Evolutionary conservation across 371 early-diverging fungal species (phyloP), one percentile per base, ranked within the genome.

Genomic region (Mortierella sp.): DNA sequence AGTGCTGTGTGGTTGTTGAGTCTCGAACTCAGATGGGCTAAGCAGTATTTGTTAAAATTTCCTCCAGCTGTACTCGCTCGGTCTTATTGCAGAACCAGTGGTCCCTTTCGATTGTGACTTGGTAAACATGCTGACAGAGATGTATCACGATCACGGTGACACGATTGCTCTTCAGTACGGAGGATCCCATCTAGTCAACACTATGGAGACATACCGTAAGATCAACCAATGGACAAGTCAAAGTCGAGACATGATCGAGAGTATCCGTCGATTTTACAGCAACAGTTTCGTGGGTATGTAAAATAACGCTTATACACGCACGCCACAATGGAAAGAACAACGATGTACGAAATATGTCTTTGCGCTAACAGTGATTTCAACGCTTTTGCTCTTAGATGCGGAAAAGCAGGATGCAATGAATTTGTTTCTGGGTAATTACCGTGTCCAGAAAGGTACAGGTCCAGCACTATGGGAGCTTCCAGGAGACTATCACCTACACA

Each of bases 121-220:
- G 0, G 94, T 96, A 21, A 96, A 97, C 80, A 93, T 98, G 70
- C 91, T 99, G 75, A 99, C 97, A 28, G 97, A 96, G 81, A 96
- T 99, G 97, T 99, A 98, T 91, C 98, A 98, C 80, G 97, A 98
- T 76, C 98, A 99, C 88, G 99, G 99, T 34, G 99, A 99, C 87
- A 98, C 97, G 7, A 96, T 99, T 70, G 99, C 99, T 1, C 87
- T 99, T 26, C 99, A 99, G 87, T 99, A 99, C 88, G 99, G 99
- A 70, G 99, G 99, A 6, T 98, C 99, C 2, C 97, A 97, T 88
- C 91, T 99, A 45, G 99, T 99, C 28, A 99, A 99, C 83, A 99
- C 99, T 9, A 97, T 99, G 94, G 97, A 97, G 80, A 97, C 98
- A 0, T 99, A 99, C 84, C 93, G 98, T 50, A 96, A 97, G 79